Conservation (phyloP, 495 filamentous ascomycete genomes). For the Talaromyces wortmannii region DNA sequence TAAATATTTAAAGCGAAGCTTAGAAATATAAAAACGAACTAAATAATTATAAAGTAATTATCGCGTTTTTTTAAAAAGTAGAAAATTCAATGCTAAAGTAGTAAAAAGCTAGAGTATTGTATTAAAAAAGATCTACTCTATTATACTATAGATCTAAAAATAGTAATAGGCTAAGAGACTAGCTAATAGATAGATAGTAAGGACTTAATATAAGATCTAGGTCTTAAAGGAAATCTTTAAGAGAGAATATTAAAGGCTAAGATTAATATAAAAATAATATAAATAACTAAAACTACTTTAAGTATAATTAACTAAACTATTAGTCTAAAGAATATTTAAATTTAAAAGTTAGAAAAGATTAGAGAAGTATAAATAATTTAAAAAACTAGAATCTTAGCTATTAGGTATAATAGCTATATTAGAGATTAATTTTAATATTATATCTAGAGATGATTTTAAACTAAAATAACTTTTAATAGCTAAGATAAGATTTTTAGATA, state of each 20-base stretch:
- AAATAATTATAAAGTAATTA: too few species aligned
- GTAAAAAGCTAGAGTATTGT: not conserved
- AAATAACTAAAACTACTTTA: too few species aligned
- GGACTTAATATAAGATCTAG: not conserved
- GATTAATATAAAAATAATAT: not conserved
- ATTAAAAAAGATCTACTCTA: not conserved
- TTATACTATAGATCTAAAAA: not conserved
- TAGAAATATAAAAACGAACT: too few species aligned
- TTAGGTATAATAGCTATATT: not conserved
- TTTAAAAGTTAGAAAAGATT: not conserved
- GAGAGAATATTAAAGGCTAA: not conserved
- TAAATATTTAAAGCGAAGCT: too few species aligned
- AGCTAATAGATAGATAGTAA: not conserved
- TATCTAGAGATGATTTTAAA: not conserved
- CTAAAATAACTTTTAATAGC: too few species aligned
- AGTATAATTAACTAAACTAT: too few species aligned
- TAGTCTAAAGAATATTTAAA: not conserved
- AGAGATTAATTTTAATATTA: not conserved
- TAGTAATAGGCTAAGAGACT: not conserved
- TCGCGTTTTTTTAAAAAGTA: too few species aligned
- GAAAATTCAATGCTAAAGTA: not conserved
- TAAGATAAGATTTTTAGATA: too few species aligned
- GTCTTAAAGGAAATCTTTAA: not conserved
- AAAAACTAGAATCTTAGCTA: not conserved
- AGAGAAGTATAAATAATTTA: not conserved